Evolutionary conservation across 371 early-diverging fungal genomes (phyloP).

Genomic region (Haplosporangium sp.): DNA sequence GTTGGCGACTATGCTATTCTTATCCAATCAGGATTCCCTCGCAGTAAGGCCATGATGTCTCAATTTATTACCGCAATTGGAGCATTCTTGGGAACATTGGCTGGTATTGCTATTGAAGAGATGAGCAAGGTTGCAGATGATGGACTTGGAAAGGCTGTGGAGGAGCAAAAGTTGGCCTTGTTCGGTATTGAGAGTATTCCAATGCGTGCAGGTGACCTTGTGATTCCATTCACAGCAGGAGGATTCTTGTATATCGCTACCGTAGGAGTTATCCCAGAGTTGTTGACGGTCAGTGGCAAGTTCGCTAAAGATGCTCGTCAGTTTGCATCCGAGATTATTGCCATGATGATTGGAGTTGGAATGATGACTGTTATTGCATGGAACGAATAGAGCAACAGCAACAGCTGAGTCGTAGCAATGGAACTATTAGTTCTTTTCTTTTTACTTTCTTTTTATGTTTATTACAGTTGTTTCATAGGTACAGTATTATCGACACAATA

Average conservation of each 20-base stretch:
- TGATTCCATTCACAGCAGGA: constrained; percentile 91
- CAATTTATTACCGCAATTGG: constrained; percentile 88
- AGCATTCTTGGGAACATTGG: constrained; percentile 83
- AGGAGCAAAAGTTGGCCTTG: constrained; percentile 16
- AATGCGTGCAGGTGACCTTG: constrained; percentile 72
- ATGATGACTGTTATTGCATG: constrained; percentile 74
- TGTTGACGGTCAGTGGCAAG: constrained; percentile 74
- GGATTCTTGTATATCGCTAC: constrained; percentile 92
- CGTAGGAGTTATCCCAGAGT: constrained; percentile 88
- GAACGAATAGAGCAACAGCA: constrained; percentile 58
- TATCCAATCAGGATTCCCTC: constrained; percentile 85
- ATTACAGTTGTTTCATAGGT: no score
- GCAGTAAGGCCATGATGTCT: constrained; percentile 81
- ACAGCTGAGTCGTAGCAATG: no score
- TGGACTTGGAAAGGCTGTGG: constrained; percentile 18
- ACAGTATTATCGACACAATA: no score
- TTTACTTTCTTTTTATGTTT: no score
- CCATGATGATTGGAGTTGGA: constrained; percentile 74
- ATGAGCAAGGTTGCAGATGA: constrained; percentile 57
- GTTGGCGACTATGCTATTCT: constrained; percentile 93
- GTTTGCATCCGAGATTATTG: constrained; percentile 66
- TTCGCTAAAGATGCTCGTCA: constrained; percentile 64
- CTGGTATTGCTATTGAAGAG: constrained; percentile 86
- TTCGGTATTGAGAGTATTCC: constrained; percentile 42
- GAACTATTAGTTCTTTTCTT: no score